Base-by-base conservation (phyloP, 2,329 filamentous ascomycete genomes). In the Herpotrichia juniperi region DNA sequence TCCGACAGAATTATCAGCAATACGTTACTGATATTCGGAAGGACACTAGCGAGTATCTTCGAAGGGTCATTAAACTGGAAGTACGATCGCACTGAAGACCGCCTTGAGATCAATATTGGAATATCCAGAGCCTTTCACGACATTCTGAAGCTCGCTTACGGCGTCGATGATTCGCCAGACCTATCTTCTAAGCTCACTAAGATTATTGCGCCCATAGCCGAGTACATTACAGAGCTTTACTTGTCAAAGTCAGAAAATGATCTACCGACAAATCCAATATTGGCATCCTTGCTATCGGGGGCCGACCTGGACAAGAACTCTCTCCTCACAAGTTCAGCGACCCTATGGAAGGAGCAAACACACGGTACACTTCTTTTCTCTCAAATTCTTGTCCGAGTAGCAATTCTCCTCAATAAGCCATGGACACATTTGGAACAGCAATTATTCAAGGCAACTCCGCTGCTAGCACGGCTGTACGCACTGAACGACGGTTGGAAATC, bases 11-110 rank as follows among this genome's bases (percentile, higher is more conserved):
- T 89, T 32, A 83, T 96, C 61, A 83, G 85, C 39, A 85, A 84
- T 42, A 87, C 93, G 16, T 79, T 91, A 32, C 78, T 88, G 40
- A 86, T 87, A 3, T 89, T 93, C 63, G 87, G 88, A 6, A 87
- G 89, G 59, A 87, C 87, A 1, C 81, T 91, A 57, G 83, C 96
- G 21, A 92, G 96, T 66, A 84, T 96, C 6, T 88, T 96, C 61
- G 92, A 96, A 75, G 94, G 89, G 71, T 90, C 89, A 31, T 84
- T 86, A 25, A 91, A 87, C 4, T 99, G 93, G 94, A 88, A 87
- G 60, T 97, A 96, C 69, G 80, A 83, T 6, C 81, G 83, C 1
- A 81, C 85, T 10, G 78, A 86, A 22, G 87, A 93, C 59, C 86
- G 88, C 37, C 83, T 86, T 45, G 79, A 86, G 50, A 82, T 97